Evolutionary conservation across 352 stramenopile species (phyloP), one percentile per base, ranked within the genome.

Genomic region (Globisporangium cylindrosporum): DNA sequence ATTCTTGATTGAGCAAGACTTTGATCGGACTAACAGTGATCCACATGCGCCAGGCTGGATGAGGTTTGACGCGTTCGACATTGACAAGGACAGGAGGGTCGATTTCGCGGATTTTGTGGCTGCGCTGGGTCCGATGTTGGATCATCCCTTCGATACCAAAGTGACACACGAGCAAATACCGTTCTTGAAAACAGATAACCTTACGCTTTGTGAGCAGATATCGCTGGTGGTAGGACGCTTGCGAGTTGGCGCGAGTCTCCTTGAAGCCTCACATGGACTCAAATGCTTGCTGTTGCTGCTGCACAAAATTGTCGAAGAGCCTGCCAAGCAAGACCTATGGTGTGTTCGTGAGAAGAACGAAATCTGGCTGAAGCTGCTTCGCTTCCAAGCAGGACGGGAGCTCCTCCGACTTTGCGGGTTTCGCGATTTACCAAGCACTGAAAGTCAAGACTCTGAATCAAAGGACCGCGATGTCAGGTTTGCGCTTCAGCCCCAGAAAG

Each of bases 71-170:
- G 74, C 73, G 0, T 90, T 89, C 27, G 83, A 91, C 54, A 74
- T 89, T 22, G 70, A 78, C 2, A 74, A 79, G 4, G 78, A 91
- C 62, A 75, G 62, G 1, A 78, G 74, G 25, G 53, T 90, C 1
- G 82, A 91, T 36, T 70, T 89, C 15, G 38, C 63, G 0, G 84
- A 91, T 53, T 89, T 91, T 64, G 79, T 90, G 1, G 77, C 80
- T 14, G 73, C 84, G 2, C 41, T 92, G 0, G 79, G 82, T 0
- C 82, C 82, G 6, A 10, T 81, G 0, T 25, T 92, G 10, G 82
- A 92, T 32, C 80, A 90, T 60, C 53, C 73, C 0, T 90, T 81
- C 48, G 81, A 89, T 36, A 41, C 77, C 0, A 38, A 51, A 58
- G 59, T 22, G 22, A 60, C 36, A 4, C 48, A 55, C 25, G 3